phyloP scores from a whole-genome alignment of 2,329 filamentous ascomycete genomes.

The Beauveria sp. region DNA sequence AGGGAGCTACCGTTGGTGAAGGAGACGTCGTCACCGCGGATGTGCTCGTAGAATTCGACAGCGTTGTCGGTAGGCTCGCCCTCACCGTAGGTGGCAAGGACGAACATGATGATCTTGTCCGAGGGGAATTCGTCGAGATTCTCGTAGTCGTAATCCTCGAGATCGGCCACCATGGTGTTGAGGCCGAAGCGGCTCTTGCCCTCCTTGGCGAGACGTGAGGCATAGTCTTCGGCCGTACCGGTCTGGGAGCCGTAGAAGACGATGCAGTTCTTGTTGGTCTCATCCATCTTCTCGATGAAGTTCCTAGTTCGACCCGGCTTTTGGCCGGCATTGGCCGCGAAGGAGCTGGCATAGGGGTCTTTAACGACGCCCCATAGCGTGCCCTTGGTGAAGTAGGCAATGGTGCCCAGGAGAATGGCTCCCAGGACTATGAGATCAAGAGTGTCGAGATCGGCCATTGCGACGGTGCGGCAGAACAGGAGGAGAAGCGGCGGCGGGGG shows the following conservation, averaged over 20 bases:
- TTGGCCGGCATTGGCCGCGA: slow-evolving; percentile 60
- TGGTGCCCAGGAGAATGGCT: slow-evolving; percentile 73
- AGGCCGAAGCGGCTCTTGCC: slow-evolving; percentile 92
- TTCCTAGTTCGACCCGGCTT: slow-evolving; percentile 84
- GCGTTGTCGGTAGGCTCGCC: slow-evolving; percentile 98
- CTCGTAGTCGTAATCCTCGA: slow-evolving; percentile 96
- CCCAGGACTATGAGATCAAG: slow-evolving; percentile 89
- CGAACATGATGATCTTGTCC: slow-evolving; percentile 90
- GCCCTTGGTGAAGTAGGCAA: slow-evolving; percentile 97
- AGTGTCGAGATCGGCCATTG: slow-evolving; percentile 93
- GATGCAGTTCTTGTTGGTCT: slow-evolving; percentile 92
- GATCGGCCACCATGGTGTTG: slow-evolving; percentile 95
- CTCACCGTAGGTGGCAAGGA: slow-evolving; percentile 95
- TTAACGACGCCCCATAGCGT: slow-evolving; percentile 85
- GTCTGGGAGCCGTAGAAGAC: slow-evolving; percentile 99
- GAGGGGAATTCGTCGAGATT: slow-evolving; percentile 82
- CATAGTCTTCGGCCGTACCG: slow-evolving; percentile 96
- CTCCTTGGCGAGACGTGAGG: slow-evolving; percentile 91
- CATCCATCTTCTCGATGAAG: slow-evolving; percentile 92
- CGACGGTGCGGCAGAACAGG: slow-evolving; percentile 21
- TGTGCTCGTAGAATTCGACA: slow-evolving; percentile 97
- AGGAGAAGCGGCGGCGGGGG: neutral
- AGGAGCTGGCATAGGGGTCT: slow-evolving; percentile 76
- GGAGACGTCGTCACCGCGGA: slow-evolving; percentile 69
- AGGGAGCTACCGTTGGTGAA: slow-evolving; percentile 75